Conservation (phyloP, 2,329 filamentous ascomycete species). For the Apiospora saccharicola region DNA sequence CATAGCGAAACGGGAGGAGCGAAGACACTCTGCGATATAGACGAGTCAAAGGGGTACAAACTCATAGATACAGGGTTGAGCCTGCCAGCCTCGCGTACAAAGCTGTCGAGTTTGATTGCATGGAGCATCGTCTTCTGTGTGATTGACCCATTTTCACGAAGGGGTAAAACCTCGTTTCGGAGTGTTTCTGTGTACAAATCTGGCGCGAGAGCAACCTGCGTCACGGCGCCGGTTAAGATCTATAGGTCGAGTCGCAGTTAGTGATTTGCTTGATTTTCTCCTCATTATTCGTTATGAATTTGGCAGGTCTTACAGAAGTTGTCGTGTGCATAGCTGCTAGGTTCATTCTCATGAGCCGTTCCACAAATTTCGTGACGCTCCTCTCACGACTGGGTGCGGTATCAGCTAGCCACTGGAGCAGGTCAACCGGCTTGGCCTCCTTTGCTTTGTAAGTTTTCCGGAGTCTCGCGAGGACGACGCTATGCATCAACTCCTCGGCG, state of each 20-base stretch:
- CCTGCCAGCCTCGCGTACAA: slow-evolving; percentile 16
- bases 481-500: slow-evolving; percentile 23
- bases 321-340: slow-evolving; percentile 22
- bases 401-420: slow-evolving; percentile 23
- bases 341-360: slow-evolving; percentile 24
- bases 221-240: slow-evolving; percentile 11
- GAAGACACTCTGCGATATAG: not conserved
- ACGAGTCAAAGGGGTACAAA: not conserved
- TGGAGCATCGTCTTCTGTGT: slow-evolving; percentile 12
- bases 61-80: slow-evolving; percentile 10
- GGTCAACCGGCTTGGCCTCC: slow-evolving; percentile 5
- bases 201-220: not conserved
- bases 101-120: slow-evolving; percentile 8
- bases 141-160: not conserved
- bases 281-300: not conserved
- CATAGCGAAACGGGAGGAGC: not conserved
- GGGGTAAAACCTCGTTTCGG: not conserved
- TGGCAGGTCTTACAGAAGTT: not conserved
- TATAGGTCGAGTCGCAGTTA: not conserved
- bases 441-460: slow-evolving; percentile 19
- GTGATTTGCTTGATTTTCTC: not conserved
- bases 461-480: slow-evolving; percentile 9
- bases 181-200: not conserved
- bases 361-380: slow-evolving; percentile 18
- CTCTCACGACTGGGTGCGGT: slow-evolving; percentile 18